Base-by-base conservation (phyloP, 495 filamentous ascomycete species). In the Margaritispora aquatica region DNA sequence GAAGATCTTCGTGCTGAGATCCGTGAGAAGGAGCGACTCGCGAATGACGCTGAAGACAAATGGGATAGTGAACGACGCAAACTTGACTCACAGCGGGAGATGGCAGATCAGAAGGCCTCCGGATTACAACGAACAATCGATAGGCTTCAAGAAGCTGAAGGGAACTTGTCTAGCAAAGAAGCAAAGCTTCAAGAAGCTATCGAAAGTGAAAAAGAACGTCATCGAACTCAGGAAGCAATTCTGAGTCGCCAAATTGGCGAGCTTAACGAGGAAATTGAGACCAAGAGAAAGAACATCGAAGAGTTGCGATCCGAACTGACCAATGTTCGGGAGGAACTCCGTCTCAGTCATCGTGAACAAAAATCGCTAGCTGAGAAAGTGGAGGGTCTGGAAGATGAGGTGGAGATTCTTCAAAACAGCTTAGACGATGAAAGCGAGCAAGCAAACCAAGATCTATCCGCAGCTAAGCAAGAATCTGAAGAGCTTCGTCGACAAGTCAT, bases 341-440 rank as follows among this genome's bases (percentile, higher is more conserved):
- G 86, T 26, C 71, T 85, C 50, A 81, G 80, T 50, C 79, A 84
- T 63, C 81, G 86, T 17, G 84, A 87, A 36, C 81, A 84, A 69
- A 77, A 81, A 54, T 70, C 75, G 1, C 74, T 90, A 26, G 75
- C 76, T 44, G 85, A 90, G 49, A 90, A 86, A 63, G 73, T 88
- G 9, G 82, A 88, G 62, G 82, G 78, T n/a, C 68, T 95, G 17
- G 88, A 93, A 66, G 89, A 92, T 60, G 89, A 95, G 67, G 77
- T 93, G 11, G 83, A 91, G 51, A 80, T 92, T 34, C 72, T 93
- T 27, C 88, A 91, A 66, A 78, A 79, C 20, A 86, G 80, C 53
- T 70, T 91, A 46, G 88, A 91, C 60, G 89, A 94, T 60, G 89
- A 89, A 68, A 80, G 80, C 59, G 83, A 87, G 60, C 79, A 80